Conservation (phyloP, 768 basidiomycete genomes). For the Boletus edulis region DNA sequence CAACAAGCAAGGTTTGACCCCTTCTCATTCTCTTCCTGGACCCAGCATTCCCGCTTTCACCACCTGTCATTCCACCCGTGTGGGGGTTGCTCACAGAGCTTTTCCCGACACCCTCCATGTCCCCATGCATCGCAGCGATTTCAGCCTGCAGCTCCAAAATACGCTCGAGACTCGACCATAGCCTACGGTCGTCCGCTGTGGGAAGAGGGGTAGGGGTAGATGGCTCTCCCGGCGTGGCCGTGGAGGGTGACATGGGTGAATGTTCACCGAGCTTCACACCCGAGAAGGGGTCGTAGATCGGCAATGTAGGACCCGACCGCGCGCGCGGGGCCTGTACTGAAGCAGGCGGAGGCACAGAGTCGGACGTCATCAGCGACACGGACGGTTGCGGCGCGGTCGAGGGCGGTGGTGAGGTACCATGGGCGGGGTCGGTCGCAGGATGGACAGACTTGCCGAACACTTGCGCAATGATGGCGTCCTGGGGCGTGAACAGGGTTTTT, state of each 20-base stretch:
- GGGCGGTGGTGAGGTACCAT: background rate
- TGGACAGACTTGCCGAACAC: constrained; percentile 18
- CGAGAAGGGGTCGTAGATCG: constrained; percentile 34
- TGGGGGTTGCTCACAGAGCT: constrained; percentile 2
- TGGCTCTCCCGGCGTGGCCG: background rate
- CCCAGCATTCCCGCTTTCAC: constrained; percentile 14
- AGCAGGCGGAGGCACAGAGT: constrained; percentile 10
- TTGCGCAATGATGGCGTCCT: constrained; percentile 60
- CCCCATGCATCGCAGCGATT: constrained; percentile 68
- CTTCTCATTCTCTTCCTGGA: constrained; percentile 23
- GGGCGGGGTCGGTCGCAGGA: background rate
- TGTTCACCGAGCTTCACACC: constrained; percentile 26
- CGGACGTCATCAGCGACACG: constrained; percentile 11
- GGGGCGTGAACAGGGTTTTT: constrained; percentile 45
- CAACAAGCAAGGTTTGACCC: constrained; percentile 37
- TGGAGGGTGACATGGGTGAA: constrained; percentile 7
- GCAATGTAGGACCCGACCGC: constrained; percentile 6
- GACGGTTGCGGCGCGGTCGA: constrained; percentile 11
- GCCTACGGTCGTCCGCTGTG: constrained; percentile 40
- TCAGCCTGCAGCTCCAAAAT: constrained; percentile 73
- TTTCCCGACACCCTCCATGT: constrained; percentile 61
- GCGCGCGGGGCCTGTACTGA: constrained; percentile 3
- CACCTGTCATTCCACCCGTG: constrained; percentile 1
- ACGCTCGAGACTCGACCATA: constrained; percentile 67
- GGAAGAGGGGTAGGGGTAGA: constrained; percentile 3